phyloP scores from a whole-genome alignment of 2,329 filamentous ascomycete genomes.

The Elsinoe australis region DNA sequence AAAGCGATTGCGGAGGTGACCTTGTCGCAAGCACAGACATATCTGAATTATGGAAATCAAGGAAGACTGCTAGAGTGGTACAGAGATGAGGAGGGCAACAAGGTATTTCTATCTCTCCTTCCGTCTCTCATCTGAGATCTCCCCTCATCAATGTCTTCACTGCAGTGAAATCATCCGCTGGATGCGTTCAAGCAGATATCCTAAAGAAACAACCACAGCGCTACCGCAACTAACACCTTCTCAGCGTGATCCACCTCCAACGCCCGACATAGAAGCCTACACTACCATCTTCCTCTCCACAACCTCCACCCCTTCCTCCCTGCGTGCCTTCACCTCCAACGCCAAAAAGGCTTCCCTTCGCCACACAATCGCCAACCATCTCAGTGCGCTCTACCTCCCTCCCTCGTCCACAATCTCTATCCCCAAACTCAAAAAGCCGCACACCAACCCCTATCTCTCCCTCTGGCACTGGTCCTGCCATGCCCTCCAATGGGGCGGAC shows the following conservation, averaged over 20 bases:
- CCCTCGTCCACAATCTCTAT: constrained; percentile 35
- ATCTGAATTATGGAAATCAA: constrained; percentile 40
- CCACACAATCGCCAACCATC: constrained; percentile 47
- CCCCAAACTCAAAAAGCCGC: constrained; percentile 38
- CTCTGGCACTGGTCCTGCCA: constrained; percentile 60
- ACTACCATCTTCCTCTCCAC: constrained; percentile 56
- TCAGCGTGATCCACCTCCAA: constrained; percentile 41
- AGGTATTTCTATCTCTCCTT: constrained; percentile 26
- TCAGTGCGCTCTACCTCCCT: constrained; percentile 47
- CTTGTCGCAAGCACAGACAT: constrained; percentile 43
- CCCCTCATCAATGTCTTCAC: too few relatives aligned
- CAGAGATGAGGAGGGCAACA: constrained; percentile 34
- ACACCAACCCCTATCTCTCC: constrained; percentile 59
- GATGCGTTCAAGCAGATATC: too few relatives aligned
- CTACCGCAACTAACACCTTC: background rate
- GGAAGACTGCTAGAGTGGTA: constrained; percentile 48
- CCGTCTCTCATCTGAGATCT: constrained; percentile 4
- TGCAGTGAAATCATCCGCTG: too few relatives aligned
- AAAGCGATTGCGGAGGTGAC: constrained; percentile 46
- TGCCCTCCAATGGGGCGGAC: constrained; percentile 58
- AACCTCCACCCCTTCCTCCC: constrained; percentile 52
- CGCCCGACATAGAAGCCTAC: constrained; percentile 58
- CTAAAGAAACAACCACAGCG: too few relatives aligned
- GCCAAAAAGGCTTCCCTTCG: constrained; percentile 59
- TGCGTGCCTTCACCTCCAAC: constrained; percentile 57